Conservation (phyloP, 495 filamentous ascomycete genomes). For the Apodospora peruviana region DNA sequence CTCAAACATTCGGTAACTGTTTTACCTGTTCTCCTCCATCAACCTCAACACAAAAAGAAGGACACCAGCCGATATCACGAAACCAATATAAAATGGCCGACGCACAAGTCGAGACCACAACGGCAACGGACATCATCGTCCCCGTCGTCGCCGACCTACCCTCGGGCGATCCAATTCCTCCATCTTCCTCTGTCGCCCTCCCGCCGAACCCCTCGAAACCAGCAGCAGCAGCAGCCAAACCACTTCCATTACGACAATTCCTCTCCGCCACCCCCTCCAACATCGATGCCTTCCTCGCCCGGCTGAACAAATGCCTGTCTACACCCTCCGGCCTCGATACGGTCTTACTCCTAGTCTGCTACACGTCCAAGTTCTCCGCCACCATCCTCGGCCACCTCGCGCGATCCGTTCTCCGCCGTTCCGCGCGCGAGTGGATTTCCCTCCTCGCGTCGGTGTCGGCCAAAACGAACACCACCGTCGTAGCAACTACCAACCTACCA, state of each 20-base stretch:
- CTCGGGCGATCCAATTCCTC: conserved; percentile 21
- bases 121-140: conserved; percentile 9
- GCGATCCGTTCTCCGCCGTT: conserved; percentile 32
- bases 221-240: neutral
- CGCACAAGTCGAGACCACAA: neutral
- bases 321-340: conserved; percentile 57
- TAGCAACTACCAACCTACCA: conserved; percentile 11
- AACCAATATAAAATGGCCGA: neutral
- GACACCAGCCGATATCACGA: too few relatives aligned
- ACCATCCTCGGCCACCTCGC: conserved; percentile 30
- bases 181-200: conserved; percentile 27
- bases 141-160: conserved; percentile 22
- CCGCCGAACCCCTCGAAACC: conserved; percentile 30
- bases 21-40: too few relatives aligned
- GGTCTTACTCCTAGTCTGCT: conserved; percentile 57
- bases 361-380: conserved; percentile 52
- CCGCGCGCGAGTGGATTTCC: conserved; percentile 33
- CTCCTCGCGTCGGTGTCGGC: conserved; percentile 28
- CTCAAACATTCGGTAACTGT: too few relatives aligned
- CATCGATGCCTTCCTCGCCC: conserved; percentile 43
- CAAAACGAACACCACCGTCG: conserved; percentile 11
- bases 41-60: too few relatives aligned
- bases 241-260: conserved; percentile 21
- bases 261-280: conserved; percentile 33
- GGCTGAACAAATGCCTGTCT: conserved; percentile 51